These are phyloP conservation scores for Lactifluus volemus DNA, from an alignment of 768 basidiomycete genomes.

Conservation along the genomic window DNA sequence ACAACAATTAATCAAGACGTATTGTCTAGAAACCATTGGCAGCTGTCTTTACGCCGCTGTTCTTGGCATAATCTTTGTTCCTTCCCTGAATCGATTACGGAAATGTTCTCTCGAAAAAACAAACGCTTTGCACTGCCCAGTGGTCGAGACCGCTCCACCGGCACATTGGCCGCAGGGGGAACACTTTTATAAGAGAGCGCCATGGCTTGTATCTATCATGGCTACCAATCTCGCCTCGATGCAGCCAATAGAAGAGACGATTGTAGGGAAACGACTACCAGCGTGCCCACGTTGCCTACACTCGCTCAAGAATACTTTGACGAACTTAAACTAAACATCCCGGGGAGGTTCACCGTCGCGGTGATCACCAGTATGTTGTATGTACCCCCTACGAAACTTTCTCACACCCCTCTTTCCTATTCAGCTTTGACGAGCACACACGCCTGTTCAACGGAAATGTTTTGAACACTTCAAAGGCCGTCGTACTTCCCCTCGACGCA, in stretches of 20 bases:
- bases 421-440: constrained; percentile 16
- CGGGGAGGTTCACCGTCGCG: constrained; percentile 15
- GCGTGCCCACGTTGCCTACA: background rate
- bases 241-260: background rate
- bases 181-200: background rate
- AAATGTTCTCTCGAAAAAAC: background rate
- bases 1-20: background rate
- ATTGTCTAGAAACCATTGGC: background rate
- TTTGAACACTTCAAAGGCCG: constrained; percentile 45
- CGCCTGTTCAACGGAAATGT: constrained; percentile 72
- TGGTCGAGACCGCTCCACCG: constrained; percentile 7
- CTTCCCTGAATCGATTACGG: background rate
- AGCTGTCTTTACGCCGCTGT: background rate
- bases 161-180: background rate
- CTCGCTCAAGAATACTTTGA: constrained; percentile 10
- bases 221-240: background rate
- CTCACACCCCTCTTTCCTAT: background rate
- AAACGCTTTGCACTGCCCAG: no score
- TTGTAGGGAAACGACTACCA: background rate
- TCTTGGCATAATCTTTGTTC: background rate
- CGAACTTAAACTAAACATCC: constrained; percentile 13
- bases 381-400: background rate
- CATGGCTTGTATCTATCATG: background rate
- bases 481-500: constrained; percentile 69
- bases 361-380: constrained; percentile 10